Base-by-base conservation (phyloP, 2,329 filamentous ascomycete species). In the Thermomyces lanuginosus region DNA sequence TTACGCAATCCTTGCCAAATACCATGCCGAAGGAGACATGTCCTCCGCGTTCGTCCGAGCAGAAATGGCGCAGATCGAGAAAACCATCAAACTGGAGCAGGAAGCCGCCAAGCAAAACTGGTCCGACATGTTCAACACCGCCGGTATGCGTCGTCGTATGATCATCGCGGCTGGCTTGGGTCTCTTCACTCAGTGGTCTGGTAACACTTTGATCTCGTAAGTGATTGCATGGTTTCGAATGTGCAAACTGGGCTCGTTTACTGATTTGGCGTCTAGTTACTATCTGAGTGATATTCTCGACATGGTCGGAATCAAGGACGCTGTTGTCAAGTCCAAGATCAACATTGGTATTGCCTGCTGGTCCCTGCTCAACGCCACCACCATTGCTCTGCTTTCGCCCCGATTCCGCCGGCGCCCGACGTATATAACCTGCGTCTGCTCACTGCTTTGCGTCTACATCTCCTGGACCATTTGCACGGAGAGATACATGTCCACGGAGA, bases 11-110 rank as follows among this genome's bases (percentile, higher is more conserved):
- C 41, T 53, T 8, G 34, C 39, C 20, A 51, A 47, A 31, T 64
- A 63, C 39, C 60, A 66, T 34, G 63, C 63, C 10, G 66, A 69
- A 37, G 66, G 63, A 2, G 55, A 69, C 26, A 40, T 40, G 5
- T 44, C 56, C 17, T 67, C 63, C 1, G 48, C 60, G 8, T 58
- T 72, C 8, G 66, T 72, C 14, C 56, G 60, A 27, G 66, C 65
- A 6, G 71, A 76, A 40, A 64, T 72, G 39, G 60, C 60, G 1
- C 66, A 75, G 43, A 75, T 76, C 36, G 53, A 63, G 26, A 57
- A 61, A 3, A 67, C 69, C 0, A 63, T 72, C 38, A 56, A 58
- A 16, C 39, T 67, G 1, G 67, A 72, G 40, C 48, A 63, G 28
- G 64, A 72, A 33, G 13, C 21, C n/a, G 47, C 58, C 23, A 21